phyloP scores from a whole-genome alignment of 2,329 filamentous ascomycete species.

The Cercospora citrullina region DNA sequence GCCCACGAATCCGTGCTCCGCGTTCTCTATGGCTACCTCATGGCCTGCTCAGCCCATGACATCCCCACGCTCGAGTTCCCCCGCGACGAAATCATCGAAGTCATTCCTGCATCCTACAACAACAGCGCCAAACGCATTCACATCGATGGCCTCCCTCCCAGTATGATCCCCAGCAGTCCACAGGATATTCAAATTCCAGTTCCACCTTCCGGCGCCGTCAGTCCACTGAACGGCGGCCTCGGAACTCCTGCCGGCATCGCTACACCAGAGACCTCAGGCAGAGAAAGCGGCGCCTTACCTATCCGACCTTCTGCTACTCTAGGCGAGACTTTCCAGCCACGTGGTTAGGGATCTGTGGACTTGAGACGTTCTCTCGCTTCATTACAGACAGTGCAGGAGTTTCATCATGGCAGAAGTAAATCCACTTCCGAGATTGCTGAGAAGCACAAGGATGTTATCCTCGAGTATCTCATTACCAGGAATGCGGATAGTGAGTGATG shows the following conservation, averaged over 20 bases:
- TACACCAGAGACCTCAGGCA: slow-evolving; percentile 20
- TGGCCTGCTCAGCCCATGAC: slow-evolving; percentile 95
- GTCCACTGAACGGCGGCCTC: slow-evolving; percentile 42
- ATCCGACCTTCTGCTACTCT: neutral
- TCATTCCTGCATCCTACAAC: slow-evolving; percentile 95
- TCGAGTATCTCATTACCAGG: neutral
- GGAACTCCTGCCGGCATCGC: slow-evolving; percentile 17
- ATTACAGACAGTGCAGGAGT: slow-evolving; percentile 3
- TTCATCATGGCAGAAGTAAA: slow-evolving; percentile 2
- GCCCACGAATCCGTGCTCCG: slow-evolving; percentile 97
- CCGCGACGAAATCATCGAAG: slow-evolving; percentile 97
- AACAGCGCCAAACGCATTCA: slow-evolving; percentile 90
- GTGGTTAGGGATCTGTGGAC: slow-evolving; percentile 8
- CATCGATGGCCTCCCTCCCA: slow-evolving; percentile 67
- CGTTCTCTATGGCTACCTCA: slow-evolving; percentile 94
- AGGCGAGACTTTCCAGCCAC: neutral
- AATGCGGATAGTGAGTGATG: neutral
- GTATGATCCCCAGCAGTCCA: slow-evolving; percentile 73
- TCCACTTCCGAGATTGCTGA: slow-evolving; percentile 3
- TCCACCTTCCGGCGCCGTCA: slow-evolving; percentile 49
- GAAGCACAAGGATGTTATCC: neutral
- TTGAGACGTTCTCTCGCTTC: slow-evolving; percentile 1
- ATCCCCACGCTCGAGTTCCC: slow-evolving; percentile 93
- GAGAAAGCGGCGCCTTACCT: slow-evolving; percentile 15
- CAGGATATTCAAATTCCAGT: slow-evolving; percentile 80